These are phyloP conservation scores for Colletotrichum eleusines DNA, from an alignment of 2,329 filamentous ascomycete genomes.

Conservation along the genomic window DNA sequence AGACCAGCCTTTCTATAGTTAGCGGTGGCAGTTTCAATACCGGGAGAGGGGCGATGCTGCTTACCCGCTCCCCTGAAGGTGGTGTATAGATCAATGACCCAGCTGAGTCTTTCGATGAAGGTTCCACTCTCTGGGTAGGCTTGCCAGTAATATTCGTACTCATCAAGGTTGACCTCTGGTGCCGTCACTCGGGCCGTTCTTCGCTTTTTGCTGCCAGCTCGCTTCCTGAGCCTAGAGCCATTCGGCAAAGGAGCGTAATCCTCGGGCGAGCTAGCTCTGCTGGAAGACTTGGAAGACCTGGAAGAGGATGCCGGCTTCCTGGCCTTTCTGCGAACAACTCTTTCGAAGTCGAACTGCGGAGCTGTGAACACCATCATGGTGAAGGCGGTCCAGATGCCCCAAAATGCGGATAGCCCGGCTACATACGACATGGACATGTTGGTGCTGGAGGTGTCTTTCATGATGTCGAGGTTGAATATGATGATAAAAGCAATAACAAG, in stretches of 20 bases:
- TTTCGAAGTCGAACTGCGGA: slow-evolving; percentile 68
- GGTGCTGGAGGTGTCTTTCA: slow-evolving; percentile 59
- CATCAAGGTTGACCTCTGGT: slow-evolving; percentile 35
- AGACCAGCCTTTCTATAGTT: slow-evolving; percentile 64
- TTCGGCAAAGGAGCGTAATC: background rate
- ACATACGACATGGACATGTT: slow-evolving; percentile 65
- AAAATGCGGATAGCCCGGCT: slow-evolving; percentile 62
- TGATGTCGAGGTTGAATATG: slow-evolving; percentile 58
- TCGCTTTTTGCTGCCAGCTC: slow-evolving; percentile 32
- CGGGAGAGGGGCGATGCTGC: slow-evolving; percentile 38
- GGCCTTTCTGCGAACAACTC: slow-evolving; percentile 57
- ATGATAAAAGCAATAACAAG: slow-evolving; percentile 59
- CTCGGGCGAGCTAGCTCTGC: slow-evolving; percentile 22
- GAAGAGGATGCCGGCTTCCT: slow-evolving; percentile 6
- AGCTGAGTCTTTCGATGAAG: slow-evolving; percentile 64
- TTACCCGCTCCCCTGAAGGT: slow-evolving; percentile 68
- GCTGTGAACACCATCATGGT: slow-evolving; percentile 65
- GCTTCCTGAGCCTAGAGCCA: slow-evolving; percentile 12
- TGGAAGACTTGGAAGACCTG: slow-evolving; percentile 14
- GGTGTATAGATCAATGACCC: slow-evolving; percentile 67
- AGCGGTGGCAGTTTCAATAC: background rate
- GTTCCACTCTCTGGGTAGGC: slow-evolving; percentile 64
- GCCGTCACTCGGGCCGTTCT: slow-evolving; percentile 16
- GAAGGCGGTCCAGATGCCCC: slow-evolving; percentile 63
- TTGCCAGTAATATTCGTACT: slow-evolving; percentile 70